Conservation (phyloP, 2,329 filamentous ascomycete genomes). For the Aureobasidium namibiae region DNA sequence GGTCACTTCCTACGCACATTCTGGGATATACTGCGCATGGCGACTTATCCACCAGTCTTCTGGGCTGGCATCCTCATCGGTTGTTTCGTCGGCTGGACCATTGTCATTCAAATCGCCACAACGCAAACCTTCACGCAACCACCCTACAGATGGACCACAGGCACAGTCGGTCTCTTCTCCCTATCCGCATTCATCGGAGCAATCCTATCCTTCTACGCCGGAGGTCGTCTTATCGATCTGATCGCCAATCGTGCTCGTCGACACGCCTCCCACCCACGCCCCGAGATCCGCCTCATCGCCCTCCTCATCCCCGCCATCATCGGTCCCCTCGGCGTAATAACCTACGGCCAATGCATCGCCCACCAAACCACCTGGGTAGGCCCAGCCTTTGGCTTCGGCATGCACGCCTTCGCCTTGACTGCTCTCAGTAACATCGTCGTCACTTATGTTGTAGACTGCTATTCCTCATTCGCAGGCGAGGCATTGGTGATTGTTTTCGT, state of each 20-base stretch:
- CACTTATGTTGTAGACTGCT: slow-evolving; percentile 25
- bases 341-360: slow-evolving; percentile 24
- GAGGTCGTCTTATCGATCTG: slow-evolving; percentile 24
- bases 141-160: slow-evolving; percentile 18
- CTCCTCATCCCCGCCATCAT: slow-evolving; percentile 22
- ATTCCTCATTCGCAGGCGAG: slow-evolving; percentile 22
- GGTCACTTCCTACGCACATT: slow-evolving; percentile 16
- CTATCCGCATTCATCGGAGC: slow-evolving; percentile 20
- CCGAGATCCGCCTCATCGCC: slow-evolving; percentile 22
- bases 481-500: slow-evolving; percentile 24
- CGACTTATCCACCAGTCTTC: slow-evolving; percentile 20
- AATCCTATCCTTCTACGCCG: slow-evolving; percentile 19
- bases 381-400: slow-evolving; percentile 21
- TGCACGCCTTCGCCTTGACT: slow-evolving; percentile 26
- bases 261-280: slow-evolving; percentile 19
- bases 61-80: slow-evolving; percentile 19
- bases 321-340: slow-evolving; percentile 24
- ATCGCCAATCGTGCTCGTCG: slow-evolving; percentile 22
- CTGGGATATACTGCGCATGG: slow-evolving; percentile 19
- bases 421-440: slow-evolving; percentile 23
- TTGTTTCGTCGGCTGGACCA: slow-evolving; percentile 22
- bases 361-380: slow-evolving; percentile 18
- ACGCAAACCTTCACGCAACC: slow-evolving; percentile 18
- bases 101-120: slow-evolving; percentile 21
- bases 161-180: slow-evolving; percentile 19